These are phyloP conservation scores for Hanseniaspora lachancei DNA, from an alignment of 805 yeast genomes.

Conservation along the genomic window DNA sequence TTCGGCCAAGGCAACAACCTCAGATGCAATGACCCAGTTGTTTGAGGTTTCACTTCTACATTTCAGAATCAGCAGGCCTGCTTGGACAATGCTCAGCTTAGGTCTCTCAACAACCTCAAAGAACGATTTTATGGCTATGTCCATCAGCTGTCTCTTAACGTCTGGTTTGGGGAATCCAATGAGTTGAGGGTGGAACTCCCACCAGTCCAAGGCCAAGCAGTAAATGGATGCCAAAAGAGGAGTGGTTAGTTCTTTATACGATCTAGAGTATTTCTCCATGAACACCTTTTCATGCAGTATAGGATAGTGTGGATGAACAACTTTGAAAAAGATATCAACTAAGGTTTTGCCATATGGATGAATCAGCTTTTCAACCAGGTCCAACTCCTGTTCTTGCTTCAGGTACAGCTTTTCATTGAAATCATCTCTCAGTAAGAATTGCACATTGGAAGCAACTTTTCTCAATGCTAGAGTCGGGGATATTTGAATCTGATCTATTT, in stretches of 20 bases:
- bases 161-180: constrained; percentile 71
- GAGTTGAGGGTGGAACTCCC: constrained; percentile 63
- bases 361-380: constrained; percentile 68
- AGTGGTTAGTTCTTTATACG: constrained; percentile 84
- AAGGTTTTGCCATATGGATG: constrained; percentile 85
- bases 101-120: constrained; percentile 72
- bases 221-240: constrained; percentile 86
- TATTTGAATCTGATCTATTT: constrained; percentile 69
- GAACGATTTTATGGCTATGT: constrained; percentile 53
- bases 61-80: constrained; percentile 68
- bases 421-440: constrained; percentile 71
- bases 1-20: constrained; percentile 76
- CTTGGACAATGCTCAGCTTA: constrained; percentile 80
- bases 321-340: constrained; percentile 67
- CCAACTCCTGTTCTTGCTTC: constrained; percentile 63
- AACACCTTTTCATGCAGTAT: constrained; percentile 83
- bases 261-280: constrained; percentile 76
- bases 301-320: constrained; percentile 85
- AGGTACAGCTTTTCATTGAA: constrained; percentile 56
- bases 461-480: constrained; percentile 55
- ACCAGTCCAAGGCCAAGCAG: constrained; percentile 79
- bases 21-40: constrained; percentile 78
- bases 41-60: constrained; percentile 43
- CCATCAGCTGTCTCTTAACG: constrained; percentile 46
- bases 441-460: constrained; percentile 62